A percentile compares a stretch with the other conserved stretches of the same genome.
phyloP scores from a whole-genome alignment of 805 yeast genomes.

The Saccharomycopsis sp. region DNA sequence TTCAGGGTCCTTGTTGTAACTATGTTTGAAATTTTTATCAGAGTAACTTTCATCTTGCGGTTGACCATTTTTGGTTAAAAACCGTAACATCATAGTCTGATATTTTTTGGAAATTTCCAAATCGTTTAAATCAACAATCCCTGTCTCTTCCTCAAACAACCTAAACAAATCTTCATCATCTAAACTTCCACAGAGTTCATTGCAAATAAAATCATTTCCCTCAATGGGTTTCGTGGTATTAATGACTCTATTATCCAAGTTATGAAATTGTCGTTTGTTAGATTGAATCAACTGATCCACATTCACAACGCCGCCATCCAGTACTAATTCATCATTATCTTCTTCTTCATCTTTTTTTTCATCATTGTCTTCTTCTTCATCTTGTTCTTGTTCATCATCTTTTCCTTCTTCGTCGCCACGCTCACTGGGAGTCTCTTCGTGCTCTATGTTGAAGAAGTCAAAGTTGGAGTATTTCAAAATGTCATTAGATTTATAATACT shows the following conservation, averaged over 20 bases:
- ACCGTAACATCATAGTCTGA: conserved; percentile 8
- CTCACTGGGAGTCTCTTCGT: background rate
- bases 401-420: background rate
- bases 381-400: background rate
- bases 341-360: background rate
- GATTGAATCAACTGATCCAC: too few relatives aligned
- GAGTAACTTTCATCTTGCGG: too few relatives aligned
- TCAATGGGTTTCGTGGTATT: too few relatives aligned
- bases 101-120: conserved; percentile 3
- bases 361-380: background rate
- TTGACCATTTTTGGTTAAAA: background rate
- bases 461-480: background rate
- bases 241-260: too few relatives aligned
- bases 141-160: conserved; percentile 1
- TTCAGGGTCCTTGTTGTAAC: background rate
- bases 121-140: conserved; percentile 2
- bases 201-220: too few relatives aligned
- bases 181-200: too few relatives aligned
- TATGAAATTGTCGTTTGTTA: too few relatives aligned
- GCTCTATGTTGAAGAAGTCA: background rate
- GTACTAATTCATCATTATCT: too few relatives aligned
- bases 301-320: too few relatives aligned
- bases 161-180: background rate
- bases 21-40: background rate
- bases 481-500: background rate